These are phyloP conservation scores for Beauveria sp. DNA, from an alignment of 2,329 filamentous ascomycete genomes.

Conservation along the genomic window DNA sequence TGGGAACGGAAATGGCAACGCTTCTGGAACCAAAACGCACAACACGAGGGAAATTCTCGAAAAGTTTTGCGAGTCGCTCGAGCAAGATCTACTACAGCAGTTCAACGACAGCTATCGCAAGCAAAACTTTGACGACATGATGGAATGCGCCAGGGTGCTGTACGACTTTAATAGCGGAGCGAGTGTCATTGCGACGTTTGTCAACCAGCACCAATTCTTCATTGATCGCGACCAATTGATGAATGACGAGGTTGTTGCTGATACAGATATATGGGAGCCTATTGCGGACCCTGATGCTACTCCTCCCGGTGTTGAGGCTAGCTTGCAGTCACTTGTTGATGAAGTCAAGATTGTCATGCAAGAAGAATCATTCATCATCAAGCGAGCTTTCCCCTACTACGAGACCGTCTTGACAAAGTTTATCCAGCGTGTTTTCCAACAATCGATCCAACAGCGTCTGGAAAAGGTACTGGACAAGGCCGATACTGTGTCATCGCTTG, in stretches of 20 bases:
- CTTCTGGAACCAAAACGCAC: slow-evolving; percentile 39
- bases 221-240: slow-evolving; percentile 92
- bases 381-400: slow-evolving; percentile 90
- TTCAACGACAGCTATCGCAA: slow-evolving; percentile 96
- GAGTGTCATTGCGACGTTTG: slow-evolving; percentile 91
- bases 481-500: slow-evolving; percentile 80
- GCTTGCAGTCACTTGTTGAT: slow-evolving; percentile 83
- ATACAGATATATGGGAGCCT: slow-evolving; percentile 77
- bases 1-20: slow-evolving; percentile 33
- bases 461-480: slow-evolving; percentile 96
- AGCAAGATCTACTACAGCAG: slow-evolving; percentile 90
- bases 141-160: slow-evolving; percentile 88
- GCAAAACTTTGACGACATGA: slow-evolving; percentile 97
- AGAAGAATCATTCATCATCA: slow-evolving; percentile 95
- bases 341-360: slow-evolving; percentile 95
- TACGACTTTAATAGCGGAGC: slow-evolving; percentile 94
- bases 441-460: slow-evolving; percentile 91
- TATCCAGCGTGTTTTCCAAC: slow-evolving; percentile 91
- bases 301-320: slow-evolving; percentile 83
- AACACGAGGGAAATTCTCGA: slow-evolving; percentile 87
- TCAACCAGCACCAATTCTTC: slow-evolving; percentile 99
- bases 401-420: slow-evolving; percentile 92
- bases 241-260: slow-evolving; percentile 71
- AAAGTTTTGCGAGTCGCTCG: slow-evolving; percentile 90
- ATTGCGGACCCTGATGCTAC: slow-evolving; percentile 92